phyloP scores from a whole-genome alignment of 1,284 basidiomycete genomes.

The Irpex sp. region DNA sequence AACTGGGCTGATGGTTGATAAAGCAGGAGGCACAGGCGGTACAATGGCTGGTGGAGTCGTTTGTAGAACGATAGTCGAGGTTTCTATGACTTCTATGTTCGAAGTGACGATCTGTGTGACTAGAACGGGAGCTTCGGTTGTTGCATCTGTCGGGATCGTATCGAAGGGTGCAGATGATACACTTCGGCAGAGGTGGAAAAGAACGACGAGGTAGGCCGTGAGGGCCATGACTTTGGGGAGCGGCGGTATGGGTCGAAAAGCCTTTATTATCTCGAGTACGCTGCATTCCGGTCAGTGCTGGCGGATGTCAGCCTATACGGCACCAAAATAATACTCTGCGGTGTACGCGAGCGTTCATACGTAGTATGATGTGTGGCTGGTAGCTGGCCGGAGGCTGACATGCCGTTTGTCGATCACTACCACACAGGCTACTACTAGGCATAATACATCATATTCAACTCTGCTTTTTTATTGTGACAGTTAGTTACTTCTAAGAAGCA shows the following conservation, averaged over 20 bases:
- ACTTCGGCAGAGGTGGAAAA: conserved; percentile 5
- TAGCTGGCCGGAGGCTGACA: no score
- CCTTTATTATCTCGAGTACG: neutral
- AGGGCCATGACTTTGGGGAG: conserved; percentile 18
- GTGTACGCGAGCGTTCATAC: no score
- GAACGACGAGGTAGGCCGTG: conserved; percentile 17
- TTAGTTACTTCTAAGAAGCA: no score
- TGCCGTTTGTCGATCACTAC: no score
- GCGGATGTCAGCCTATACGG: neutral
- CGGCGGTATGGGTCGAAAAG: neutral
- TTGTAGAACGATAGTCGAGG: conserved; percentile 13
- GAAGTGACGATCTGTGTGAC: conserved; percentile 19
- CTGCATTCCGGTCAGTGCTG: neutral
- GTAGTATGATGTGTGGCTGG: no score
- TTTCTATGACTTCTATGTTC: conserved; percentile 12
- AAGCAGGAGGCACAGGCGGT: neutral
- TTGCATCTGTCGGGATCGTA: neutral
- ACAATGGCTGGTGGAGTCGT: neutral
- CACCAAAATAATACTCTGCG: no score
- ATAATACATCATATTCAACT: no score
- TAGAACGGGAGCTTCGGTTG: conserved; percentile 5
- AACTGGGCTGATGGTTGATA: neutral
- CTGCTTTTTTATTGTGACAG: no score
- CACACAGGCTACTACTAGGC: no score
- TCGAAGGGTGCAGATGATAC: neutral